Conservation (phyloP, 306 rosid species). For the Lathyrus sativus region DNA sequence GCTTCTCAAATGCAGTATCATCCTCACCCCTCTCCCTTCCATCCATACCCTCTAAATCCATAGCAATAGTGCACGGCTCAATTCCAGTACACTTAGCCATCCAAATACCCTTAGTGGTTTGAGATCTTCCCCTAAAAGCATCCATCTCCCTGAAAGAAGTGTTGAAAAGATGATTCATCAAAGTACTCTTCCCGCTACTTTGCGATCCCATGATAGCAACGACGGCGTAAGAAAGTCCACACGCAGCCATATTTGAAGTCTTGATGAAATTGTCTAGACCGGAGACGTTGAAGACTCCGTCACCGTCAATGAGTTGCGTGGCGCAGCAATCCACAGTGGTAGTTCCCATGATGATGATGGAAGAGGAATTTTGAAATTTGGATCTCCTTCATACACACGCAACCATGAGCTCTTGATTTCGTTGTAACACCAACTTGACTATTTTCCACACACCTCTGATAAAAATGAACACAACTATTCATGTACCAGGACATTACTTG, state of each 20-base stretch:
- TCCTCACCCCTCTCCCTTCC: conserved; percentile 99
- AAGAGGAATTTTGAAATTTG: neutral
- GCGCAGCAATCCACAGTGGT: conserved; percentile 43
- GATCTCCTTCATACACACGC: too few species aligned
- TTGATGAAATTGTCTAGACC: conserved; percentile 65
- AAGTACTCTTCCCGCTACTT: conserved; percentile 94
- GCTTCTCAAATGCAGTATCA: conserved; percentile 96
- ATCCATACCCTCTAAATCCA: conserved; percentile 99
- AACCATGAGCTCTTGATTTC: too few species aligned
- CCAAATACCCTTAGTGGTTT: conserved; percentile 97
- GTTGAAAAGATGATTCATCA: conserved; percentile 79
- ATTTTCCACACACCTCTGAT: too few species aligned
- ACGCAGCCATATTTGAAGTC: conserved; percentile 44
- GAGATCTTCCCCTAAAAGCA: conserved; percentile 85
- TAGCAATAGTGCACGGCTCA: conserved; percentile 84
- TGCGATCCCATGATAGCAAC: conserved; percentile 98
- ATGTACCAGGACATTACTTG: too few species aligned
- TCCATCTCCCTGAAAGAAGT: conserved; percentile 94
- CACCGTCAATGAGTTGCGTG: conserved; percentile 74
- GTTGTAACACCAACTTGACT: too few species aligned
- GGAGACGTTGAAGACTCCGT: conserved; percentile 68
- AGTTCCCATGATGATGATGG: neutral
- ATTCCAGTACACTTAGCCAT: conserved; percentile 79
- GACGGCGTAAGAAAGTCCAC: conserved; percentile 88
- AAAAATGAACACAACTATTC: too few species aligned